Evolutionary conservation across 208 protist genomes (phyloP), one percentile per base, ranked within the genome.

Genomic region (Trypanosoma theileri): DNA sequence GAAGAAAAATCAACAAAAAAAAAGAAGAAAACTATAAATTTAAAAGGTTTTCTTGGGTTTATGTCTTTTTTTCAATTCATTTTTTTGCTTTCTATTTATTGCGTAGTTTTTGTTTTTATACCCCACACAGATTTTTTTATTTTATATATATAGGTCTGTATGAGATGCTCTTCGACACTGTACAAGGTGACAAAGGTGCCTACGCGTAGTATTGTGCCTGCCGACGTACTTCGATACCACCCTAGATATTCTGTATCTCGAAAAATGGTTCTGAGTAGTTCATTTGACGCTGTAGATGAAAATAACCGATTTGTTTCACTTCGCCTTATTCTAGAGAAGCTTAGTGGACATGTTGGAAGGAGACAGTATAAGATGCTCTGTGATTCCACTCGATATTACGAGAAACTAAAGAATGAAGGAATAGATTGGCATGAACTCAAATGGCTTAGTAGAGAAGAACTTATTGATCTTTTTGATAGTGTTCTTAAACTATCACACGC

Each of bases 391-490:
- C 26, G 31, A 31, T 59, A 88, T 51, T 56, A 82, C 1, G 79
- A 84, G 9, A 72, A 64, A 45, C 71, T 95, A 44, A 84, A 87
- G 57, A 53, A 64, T 14, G 73, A 92, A 22, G 86, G 84, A 4
- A 77, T 95, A 26, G 92, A 96, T 65, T 91, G 89, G 89, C 89
- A 95, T 63, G 89, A 95, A n/a, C 71, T 96, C 28, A 96, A 96
- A 71, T 79, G 66, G 52, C 70, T 96, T 21, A 62, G 22, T 7
- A 62, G 67, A 0, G 79, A 82, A 10, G 89, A 96, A 65, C 74
- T 95, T 14, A 60, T 69, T 0, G 75, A 79, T 50, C 69, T 96
- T 22, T 69, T 92, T 17, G 53, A 76, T 56, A 76, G 85, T 3
- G 69, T 79, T 12, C 56, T 95, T 8, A 9, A 57, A 17, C 50